Percentiles rank a stretch among this genome's conserved stretches.
Evolutionary conservation across 305 asterid genomes (phyloP).

Genomic region (Solanum aculeatissimum): DNA sequence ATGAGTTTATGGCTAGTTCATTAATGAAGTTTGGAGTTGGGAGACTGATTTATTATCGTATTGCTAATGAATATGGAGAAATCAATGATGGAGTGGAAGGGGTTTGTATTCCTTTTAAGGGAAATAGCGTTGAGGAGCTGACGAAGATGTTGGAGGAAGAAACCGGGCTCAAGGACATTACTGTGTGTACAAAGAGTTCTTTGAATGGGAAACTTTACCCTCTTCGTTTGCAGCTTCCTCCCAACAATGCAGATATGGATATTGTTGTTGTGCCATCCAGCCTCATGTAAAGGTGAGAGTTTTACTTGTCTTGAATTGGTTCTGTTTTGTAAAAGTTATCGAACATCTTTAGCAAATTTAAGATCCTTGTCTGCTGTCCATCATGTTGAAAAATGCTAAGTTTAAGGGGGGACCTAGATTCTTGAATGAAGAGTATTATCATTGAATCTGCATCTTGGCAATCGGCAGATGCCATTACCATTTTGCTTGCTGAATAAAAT

Average conservation of each 20-base stretch:
- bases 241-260: constrained; percentile 16
- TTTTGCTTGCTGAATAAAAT: neutral
- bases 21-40: constrained; percentile 13
- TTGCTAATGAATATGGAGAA: constrained; percentile 15
- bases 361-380: neutral
- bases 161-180: neutral
- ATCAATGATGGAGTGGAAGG: constrained; percentile 11
- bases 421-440: neutral
- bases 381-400: neutral
- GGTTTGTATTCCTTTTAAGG: constrained; percentile 12
- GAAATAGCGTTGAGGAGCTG: constrained; percentile 13
- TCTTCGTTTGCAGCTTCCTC: constrained; percentile 21
- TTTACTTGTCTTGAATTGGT: neutral
- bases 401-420: neutral
- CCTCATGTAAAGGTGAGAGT: constrained; percentile 7
- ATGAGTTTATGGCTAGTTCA: constrained; percentile 4
- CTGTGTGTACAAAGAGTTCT: constrained; percentile 8
- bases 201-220: constrained; percentile 22
- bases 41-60: constrained; percentile 8
- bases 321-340: neutral
- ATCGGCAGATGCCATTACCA: neutral
- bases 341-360: neutral
- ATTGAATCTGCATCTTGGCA: neutral
- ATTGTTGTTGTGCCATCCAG: constrained; percentile 12
- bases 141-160: constrained; percentile 9